These are phyloP conservation scores for Colletotrichum sidae DNA, from an alignment of 2,329 filamentous ascomycete genomes.

Conservation along the genomic window DNA sequence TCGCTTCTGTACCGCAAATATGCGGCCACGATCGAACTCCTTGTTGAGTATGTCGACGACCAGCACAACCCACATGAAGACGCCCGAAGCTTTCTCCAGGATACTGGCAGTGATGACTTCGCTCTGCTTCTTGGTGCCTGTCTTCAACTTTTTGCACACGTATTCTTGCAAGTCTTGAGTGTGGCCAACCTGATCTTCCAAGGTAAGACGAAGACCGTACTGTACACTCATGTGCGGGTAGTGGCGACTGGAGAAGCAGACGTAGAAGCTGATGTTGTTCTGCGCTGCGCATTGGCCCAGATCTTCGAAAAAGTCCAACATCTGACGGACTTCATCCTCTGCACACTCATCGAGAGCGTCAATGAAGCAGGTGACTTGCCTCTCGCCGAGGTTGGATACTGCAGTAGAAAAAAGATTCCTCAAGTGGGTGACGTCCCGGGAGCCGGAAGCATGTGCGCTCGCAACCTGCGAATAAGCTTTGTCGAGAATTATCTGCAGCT, in stretches of 20 bases:
- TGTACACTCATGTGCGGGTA: conserved; percentile 49
- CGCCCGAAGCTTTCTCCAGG: conserved; percentile 49
- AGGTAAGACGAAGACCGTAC: conserved; percentile 28
- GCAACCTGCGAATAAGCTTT: too few relatives aligned
- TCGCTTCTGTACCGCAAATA: conserved; percentile 13
- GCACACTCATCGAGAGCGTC: conserved; percentile 64
- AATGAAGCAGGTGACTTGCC: conserved; percentile 42
- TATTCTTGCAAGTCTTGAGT: conserved; percentile 42
- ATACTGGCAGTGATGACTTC: conserved; percentile 39
- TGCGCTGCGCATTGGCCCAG: conserved; percentile 41
- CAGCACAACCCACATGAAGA: conserved; percentile 59
- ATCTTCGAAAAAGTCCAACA: conserved; percentile 56
- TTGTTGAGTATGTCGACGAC: conserved; percentile 53
- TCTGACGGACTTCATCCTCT: conserved; percentile 53
- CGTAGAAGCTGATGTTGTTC: conserved; percentile 39
- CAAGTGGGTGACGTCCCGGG: background rate
- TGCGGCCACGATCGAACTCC: conserved; percentile 44
- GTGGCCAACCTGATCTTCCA: conserved; percentile 45
- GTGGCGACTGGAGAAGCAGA: conserved; percentile 61
- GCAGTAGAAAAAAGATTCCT: background rate
- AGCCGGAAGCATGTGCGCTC: fast-evolving
- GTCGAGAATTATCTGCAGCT: background rate
- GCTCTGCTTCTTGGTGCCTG: fast-evolving
- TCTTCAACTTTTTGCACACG: conserved; percentile 27
- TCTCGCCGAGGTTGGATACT: conserved; percentile 19